phyloP scores from a whole-genome alignment of 495 filamentous ascomycete species.

The Penicillium herquei region DNA sequence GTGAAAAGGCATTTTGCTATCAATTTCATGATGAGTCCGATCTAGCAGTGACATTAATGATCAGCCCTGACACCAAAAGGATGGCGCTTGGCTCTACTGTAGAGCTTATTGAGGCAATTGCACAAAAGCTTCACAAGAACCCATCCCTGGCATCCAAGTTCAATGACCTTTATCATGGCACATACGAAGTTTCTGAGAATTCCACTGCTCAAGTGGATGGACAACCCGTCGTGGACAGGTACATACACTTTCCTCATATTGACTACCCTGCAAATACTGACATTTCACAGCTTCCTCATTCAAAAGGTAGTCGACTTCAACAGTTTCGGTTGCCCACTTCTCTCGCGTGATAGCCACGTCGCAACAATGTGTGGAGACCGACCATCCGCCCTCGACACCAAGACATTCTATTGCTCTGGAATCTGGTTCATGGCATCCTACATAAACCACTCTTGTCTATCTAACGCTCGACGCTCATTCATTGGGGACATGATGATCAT shows the following conservation, averaged over 20 bases:
- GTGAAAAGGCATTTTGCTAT: conserved; percentile 55
- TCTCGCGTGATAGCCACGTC: conserved; percentile 33
- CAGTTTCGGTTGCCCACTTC: conserved; percentile 45
- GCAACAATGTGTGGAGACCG: background rate
- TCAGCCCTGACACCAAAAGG: conserved; percentile 31
- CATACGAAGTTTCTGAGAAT: conserved; percentile 23
- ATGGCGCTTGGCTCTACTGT: conserved; percentile 28
- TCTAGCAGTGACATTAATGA: conserved; percentile 15
- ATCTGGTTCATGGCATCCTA: conserved; percentile 55
- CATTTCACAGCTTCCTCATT: conserved; percentile 34
- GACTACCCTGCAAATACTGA: conserved; percentile 4
- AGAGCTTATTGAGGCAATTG: conserved; percentile 36
- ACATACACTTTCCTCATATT: background rate
- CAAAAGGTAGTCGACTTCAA: conserved; percentile 48
- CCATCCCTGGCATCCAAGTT: conserved; percentile 41
- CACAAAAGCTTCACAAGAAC: conserved; percentile 51
- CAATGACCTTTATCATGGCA: conserved; percentile 44
- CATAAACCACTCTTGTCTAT: conserved; percentile 55
- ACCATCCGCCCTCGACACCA: background rate
- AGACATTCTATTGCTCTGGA: conserved; percentile 36
- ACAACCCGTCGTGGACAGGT: conserved; percentile 52
- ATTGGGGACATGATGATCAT: conserved; percentile 61
- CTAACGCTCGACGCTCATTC: conserved; percentile 47
- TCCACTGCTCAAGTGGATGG: conserved; percentile 42
- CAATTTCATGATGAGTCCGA: conserved; percentile 18